Conservation (phyloP, 192 early-diverging fungal species). For the Dissophora globulifera region DNA sequence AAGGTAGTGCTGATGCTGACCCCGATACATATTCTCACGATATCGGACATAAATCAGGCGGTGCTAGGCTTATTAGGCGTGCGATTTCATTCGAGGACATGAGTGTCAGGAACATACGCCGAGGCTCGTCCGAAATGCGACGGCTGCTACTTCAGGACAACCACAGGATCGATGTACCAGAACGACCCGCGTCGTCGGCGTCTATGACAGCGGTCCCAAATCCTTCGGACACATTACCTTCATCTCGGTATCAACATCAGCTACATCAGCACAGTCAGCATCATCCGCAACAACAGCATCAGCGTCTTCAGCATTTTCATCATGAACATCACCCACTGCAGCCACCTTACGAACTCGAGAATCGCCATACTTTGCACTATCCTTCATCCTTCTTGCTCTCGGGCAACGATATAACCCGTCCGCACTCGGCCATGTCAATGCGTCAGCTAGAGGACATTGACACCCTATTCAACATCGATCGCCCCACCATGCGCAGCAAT, state of each 20-base stretch:
- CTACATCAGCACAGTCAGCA: too few species aligned
- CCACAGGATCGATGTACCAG: neutral
- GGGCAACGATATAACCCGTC: neutral
- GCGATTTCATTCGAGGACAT: constrained; percentile 40
- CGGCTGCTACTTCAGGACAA: neutral
- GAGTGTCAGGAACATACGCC: constrained; percentile 2
- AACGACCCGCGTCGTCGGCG: constrained; percentile 8
- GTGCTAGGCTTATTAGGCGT: constrained; percentile 13
- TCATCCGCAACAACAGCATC: too few species aligned
- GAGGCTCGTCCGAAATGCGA: neutral
- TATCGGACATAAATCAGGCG: too few species aligned
- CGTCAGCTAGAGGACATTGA: neutral
- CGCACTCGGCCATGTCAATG: constrained; percentile 9
- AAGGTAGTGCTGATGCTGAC: too few species aligned
- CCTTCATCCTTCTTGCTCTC: neutral
- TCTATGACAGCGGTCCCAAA: constrained; percentile 13
- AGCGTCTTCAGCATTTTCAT: too few species aligned
- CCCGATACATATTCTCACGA: too few species aligned
- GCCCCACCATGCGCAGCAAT: neutral
- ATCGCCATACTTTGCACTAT: neutral
- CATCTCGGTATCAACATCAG: neutral
- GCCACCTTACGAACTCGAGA: neutral
- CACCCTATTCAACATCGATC: neutral
- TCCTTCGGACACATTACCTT: constrained; percentile 13
- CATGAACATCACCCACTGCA: neutral